Base-by-base conservation (phyloP, 805 yeast genomes). In the Lachancea cidri region DNA sequence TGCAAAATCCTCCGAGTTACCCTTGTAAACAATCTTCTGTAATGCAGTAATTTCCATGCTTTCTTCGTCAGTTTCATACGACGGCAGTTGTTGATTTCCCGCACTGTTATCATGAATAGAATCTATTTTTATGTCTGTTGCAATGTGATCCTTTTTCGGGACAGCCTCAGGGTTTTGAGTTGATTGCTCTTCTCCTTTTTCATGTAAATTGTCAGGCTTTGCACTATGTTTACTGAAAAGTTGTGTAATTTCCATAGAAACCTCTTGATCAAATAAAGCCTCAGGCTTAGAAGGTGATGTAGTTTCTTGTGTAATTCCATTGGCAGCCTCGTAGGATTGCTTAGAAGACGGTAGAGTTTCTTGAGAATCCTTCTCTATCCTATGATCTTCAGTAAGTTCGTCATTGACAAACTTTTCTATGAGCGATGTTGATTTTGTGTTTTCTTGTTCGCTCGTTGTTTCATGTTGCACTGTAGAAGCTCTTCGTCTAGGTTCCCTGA, bases 201-300 rank as follows among this genome's bases (percentile, higher is more conserved):
- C n/a, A n/a, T n/a, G n/a, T n/a, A 13, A 24, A 17, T 29, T 7
- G n/a, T 18, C 43, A 13, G 45, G 43, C 29, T 29, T 36, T 2
- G 36, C 42, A 22, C 47, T 44, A 33, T 52, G 49, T 24, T 47
- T 52, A 13, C 43, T 36, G 19, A 52, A 48, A 16, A 49, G 32
- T 38, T 54, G 53, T 2, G 58, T 52, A 13, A 52, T 52, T n/a
- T 48, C 52, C 54, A 52, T 53, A 4, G 52, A 50, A 6, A 39
- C 49, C 24, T 48, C 55, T 20, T 41, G 43, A 15, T 44, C 46
- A 19, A 39, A 44, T 3, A 41, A 35, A 20, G 44, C 41, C 14
- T 29, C 35, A 31, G 39, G 41, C 13, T 22, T 11, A 22, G 27
- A 7, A 11, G 9, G 7, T 7, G 9, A 7, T 11, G 11, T 11